Conservation (phyloP, 257 asterid genomes). For the Penstemon newberryi region DNA sequence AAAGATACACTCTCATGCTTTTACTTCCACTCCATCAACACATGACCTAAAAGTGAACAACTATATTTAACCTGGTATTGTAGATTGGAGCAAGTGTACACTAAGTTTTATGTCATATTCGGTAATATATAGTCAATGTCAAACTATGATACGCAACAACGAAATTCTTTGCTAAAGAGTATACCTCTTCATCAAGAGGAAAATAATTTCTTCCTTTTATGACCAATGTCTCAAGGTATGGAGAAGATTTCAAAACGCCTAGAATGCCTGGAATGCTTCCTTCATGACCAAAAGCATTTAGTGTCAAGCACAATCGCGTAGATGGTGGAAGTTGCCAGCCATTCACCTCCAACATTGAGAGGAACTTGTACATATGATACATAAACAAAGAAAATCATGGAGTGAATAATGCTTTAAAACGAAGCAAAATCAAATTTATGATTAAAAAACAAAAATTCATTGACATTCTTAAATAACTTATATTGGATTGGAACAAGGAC, state of each 20-base stretch:
- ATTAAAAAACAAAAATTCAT: too few relatives aligned
- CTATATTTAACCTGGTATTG: too few relatives aligned
- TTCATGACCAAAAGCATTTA: neutral
- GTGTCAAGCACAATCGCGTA: neutral
- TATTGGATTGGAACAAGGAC: too few relatives aligned
- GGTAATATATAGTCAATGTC: too few relatives aligned
- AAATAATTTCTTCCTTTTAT: neutral
- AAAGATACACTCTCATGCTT: neutral
- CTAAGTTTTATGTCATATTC: too few relatives aligned
- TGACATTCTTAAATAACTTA: too few relatives aligned
- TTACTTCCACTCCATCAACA: neutral
- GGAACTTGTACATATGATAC: neutral
- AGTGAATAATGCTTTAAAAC: too few relatives aligned
- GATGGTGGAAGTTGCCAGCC: slow-evolving; percentile 26
- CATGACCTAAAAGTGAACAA: neutral
- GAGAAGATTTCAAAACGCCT: slow-evolving; percentile 28
- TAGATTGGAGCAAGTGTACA: too few relatives aligned
- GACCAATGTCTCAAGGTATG: slow-evolving; percentile 22
- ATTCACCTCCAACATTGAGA: slow-evolving; percentile 8
- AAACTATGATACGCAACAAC: neutral
- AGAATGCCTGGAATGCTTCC: slow-evolving; percentile 13
- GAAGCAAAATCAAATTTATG: too few relatives aligned
- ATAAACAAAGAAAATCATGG: too few relatives aligned
- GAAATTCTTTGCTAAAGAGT: neutral
- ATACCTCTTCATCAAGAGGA: neutral